phyloP scores from a whole-genome alignment of 768 basidiomycete species.

The Lactifluus hygrophoroides region DNA sequence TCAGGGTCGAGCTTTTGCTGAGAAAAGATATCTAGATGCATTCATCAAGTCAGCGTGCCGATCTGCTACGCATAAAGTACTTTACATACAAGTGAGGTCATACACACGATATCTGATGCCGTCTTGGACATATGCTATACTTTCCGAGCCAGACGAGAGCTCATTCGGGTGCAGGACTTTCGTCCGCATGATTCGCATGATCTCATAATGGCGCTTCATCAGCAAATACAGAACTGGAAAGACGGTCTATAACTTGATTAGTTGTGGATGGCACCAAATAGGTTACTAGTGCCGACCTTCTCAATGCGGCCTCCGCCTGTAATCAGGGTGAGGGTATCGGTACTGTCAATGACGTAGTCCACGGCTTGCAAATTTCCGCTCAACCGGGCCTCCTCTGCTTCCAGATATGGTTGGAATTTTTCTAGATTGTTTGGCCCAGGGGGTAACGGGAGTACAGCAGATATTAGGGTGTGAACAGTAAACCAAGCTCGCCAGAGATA shows the following conservation, averaged over 20 bases:
- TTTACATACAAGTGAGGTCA: background rate
- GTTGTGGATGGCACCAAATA: background rate
- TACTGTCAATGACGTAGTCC: slow-evolving; percentile 25
- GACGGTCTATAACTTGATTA: slow-evolving; percentile 2
- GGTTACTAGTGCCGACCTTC: slow-evolving; percentile 18
- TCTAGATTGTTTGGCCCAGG: background rate
- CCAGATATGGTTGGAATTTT: slow-evolving; percentile 21
- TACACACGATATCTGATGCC: slow-evolving; percentile 2
- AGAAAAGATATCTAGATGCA: slow-evolving; percentile 16
- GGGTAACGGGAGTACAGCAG: background rate
- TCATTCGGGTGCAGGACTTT: slow-evolving; percentile 3
- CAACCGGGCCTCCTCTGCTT: slow-evolving; percentile 24
- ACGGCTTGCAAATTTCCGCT: slow-evolving; percentile 22
- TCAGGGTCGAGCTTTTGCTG: slow-evolving; percentile 20
- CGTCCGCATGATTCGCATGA: slow-evolving; percentile 11
- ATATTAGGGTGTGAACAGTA: background rate
- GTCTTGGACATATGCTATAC: background rate
- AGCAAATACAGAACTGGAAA: slow-evolving; percentile 18
- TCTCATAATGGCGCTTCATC: slow-evolving; percentile 19
- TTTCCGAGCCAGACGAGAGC: background rate
- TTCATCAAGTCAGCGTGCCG: background rate
- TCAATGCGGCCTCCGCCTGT: slow-evolving; percentile 25
- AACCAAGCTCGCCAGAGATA: background rate
- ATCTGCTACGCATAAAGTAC: too few species aligned
- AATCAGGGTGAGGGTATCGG: slow-evolving; percentile 25